Percentiles rank a stretch among this genome's conserved stretches.
Evolutionary conservation across 176 grass and related monocot genomes (phyloP).

Genomic region (Eragrostis curvula): DNA sequence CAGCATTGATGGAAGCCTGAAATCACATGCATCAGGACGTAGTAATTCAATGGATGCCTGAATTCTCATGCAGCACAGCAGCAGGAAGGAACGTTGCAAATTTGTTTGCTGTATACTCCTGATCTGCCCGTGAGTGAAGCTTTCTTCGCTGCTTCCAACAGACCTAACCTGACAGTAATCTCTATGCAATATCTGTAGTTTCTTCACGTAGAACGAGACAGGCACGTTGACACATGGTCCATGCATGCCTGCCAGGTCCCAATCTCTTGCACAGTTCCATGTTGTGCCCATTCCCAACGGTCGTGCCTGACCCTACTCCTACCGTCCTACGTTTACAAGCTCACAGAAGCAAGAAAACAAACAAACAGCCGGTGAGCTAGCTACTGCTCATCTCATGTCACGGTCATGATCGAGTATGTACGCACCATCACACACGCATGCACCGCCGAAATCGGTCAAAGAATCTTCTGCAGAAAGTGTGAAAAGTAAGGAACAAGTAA

Average conservation of each 20-base stretch:
- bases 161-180: not conserved
- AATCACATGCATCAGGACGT: not conserved
- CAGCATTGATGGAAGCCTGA: not conserved
- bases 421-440: slow-evolving; percentile 1
- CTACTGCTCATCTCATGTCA: too few relatives aligned
- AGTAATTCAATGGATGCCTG: too few relatives aligned
- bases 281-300: not conserved
- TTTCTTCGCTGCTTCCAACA: not conserved
- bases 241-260: not conserved
- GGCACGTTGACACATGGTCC: not conserved
- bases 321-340: too few relatives aligned
- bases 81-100: not conserved
- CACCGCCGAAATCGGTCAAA: slow-evolving; percentile 3
- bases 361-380: too few relatives aligned
- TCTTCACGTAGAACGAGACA: not conserved
- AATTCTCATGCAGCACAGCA: not conserved
- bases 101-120: not conserved
- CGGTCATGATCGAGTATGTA: too few relatives aligned
- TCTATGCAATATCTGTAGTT: not conserved
- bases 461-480: not conserved
- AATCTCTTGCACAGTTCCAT: not conserved
- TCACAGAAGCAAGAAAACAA: too few relatives aligned
- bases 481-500: not conserved
- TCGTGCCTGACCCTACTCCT: not conserved
- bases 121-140: not conserved